Conservation (phyloP, 2,329 filamentous ascomycete species). For the Allantophomopsis cytisporea region DNA sequence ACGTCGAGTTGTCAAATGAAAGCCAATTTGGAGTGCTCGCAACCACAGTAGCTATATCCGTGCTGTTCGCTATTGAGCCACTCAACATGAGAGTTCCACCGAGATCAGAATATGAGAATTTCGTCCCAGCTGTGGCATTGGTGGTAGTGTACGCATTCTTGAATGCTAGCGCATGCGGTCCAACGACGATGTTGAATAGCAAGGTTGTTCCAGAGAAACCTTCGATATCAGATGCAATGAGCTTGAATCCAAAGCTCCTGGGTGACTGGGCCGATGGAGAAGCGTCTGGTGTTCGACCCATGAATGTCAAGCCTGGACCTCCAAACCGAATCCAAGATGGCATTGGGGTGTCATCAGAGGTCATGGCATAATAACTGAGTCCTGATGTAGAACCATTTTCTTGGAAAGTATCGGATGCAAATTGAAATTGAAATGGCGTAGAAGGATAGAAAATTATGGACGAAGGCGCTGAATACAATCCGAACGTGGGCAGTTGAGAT, state of each 20-base stretch:
- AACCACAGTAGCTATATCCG: conserved; percentile 36
- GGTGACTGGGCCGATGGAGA: conserved; percentile 51
- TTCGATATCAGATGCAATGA: conserved; percentile 69
- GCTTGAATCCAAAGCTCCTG: conserved; percentile 55
- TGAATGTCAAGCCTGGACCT: conserved; percentile 46
- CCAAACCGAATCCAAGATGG: conserved; percentile 81
- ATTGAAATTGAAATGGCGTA: conserved; percentile 35
- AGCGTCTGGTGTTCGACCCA: conserved; percentile 54
- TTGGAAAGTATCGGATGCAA: conserved; percentile 49
- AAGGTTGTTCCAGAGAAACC: conserved; percentile 58
- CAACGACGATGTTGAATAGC: conserved; percentile 59
- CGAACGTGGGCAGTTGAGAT: conserved; percentile 42
- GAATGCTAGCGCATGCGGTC: conserved; percentile 55
- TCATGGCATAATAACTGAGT: conserved; percentile 65
- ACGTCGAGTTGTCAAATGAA: conserved; percentile 43
- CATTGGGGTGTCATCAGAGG: conserved; percentile 65
- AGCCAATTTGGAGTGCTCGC: conserved; percentile 56
- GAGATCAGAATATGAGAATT: conserved; percentile 38
- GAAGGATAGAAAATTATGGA: conserved; percentile 43
- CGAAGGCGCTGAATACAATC: conserved; percentile 43
- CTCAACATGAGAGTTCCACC: conserved; percentile 41
- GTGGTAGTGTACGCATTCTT: conserved; percentile 39
- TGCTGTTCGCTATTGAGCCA: conserved; percentile 29
- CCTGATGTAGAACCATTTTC: conserved; percentile 23
- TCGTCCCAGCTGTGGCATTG: conserved; percentile 38